Evolutionary conservation across 208 protist genomes (phyloP), one percentile per base, ranked within the genome.

Genomic region (Zelonia costaricensis): DNA sequence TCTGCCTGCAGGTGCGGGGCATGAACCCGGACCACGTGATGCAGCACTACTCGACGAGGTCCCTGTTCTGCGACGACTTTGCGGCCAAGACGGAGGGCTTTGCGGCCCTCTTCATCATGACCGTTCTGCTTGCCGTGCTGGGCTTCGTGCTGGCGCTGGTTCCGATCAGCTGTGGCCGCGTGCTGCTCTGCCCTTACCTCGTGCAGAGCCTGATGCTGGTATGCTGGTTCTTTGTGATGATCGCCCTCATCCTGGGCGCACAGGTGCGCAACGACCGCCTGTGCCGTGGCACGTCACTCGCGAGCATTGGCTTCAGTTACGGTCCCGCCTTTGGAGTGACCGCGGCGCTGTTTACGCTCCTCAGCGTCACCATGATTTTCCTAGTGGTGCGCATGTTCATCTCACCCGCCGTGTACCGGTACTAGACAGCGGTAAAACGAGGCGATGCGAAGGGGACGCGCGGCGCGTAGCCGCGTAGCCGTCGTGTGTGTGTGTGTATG

Each of bases 301-400:
- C 60, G 49, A 39, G 8, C 3, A 57, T 86, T 13, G 79, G 75
- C 40, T 86, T 86, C 52, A 38, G 44, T 22, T 78, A 64, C 51
- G 79, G 79, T 20, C 63, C 79, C 4, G 55, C 79, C 18, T 70
- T 81, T 23, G 51, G 40, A 4, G 36, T 85, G 31, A 48, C 62
- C 9, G 62, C 77, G n/a, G 69, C 66, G 13, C 59, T 69, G 9
- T 75, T 81, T 13, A 31, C 77, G 9, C 28, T 85, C n/a, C 54
- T 74, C 16, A 28, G 35, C 25, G 35, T 81, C 1, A 25, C 36
- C 4, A 25, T 70, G 1, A 28, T 78, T 5, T 60, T 81, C 16
- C 66, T 78, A 27, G 23, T 73, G 3, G 35, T 80, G 2, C 47
- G 45, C 13, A 49, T 48, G 18, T 55, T 63, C n/a, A 27, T 43